These are phyloP conservation scores for Penicillium mononematosum DNA, from an alignment of 495 filamentous ascomycete genomes.

Conservation along the genomic window DNA sequence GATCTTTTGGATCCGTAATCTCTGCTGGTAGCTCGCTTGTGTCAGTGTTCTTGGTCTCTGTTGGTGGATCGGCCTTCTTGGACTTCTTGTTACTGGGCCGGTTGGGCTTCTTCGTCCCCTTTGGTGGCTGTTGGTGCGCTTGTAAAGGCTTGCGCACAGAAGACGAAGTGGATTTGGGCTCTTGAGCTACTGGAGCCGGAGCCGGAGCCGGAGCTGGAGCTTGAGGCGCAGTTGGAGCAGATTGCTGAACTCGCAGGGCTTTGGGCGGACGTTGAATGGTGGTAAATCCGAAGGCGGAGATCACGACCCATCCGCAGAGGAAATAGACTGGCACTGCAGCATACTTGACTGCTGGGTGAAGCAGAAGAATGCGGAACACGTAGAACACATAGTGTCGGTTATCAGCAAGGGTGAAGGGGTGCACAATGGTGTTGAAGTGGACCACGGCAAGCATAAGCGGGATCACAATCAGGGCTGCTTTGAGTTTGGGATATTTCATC, in stretches of 20 bases:
- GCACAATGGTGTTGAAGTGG: conserved; percentile 85
- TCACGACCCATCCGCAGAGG: conserved; percentile 56
- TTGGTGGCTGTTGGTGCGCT: conserved; percentile 17
- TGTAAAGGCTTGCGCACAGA: conserved; percentile 8
- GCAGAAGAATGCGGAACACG: conserved; percentile 80
- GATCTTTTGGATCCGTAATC: conserved; percentile 26
- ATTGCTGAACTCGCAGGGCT: conserved; percentile 24
- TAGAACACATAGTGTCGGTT: conserved; percentile 98
- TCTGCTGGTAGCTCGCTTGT: conserved; percentile 1
- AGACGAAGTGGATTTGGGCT: neutral
- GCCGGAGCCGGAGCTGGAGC: conserved; percentile 1
- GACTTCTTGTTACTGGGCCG: conserved; percentile 28
- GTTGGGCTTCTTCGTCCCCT: conserved; percentile 29
- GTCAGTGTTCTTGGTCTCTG: conserved; percentile 13
- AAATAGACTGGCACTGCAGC: conserved; percentile 62
- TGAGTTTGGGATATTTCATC: conserved; percentile 36
- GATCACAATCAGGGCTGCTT: conserved; percentile 39
- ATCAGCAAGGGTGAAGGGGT: conserved; percentile 94
- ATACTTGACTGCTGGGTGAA: conserved; percentile 64
- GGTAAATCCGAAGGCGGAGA: conserved; percentile 55
- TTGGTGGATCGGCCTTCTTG: conserved; percentile 17
- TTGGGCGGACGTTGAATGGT: conserved; percentile 27
- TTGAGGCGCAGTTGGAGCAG: neutral
- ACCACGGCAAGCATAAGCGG: conserved; percentile 56
- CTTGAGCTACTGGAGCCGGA: neutral